Evolutionary conservation across 805 yeast genomes (phyloP).

Genomic region (Sungouiozyma ichnusensis): DNA sequence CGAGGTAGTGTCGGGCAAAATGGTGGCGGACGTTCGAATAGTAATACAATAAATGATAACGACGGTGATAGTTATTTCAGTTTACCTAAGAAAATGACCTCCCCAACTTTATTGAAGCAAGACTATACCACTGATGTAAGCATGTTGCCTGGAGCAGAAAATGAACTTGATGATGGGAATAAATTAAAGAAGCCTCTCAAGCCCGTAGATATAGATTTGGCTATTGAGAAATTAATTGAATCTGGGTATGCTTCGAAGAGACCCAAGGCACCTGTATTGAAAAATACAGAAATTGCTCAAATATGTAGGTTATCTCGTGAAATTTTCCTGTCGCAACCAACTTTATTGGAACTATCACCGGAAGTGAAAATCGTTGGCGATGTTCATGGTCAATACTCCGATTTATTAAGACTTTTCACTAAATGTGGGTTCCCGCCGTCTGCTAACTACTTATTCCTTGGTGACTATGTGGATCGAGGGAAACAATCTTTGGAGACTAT

Average conservation of each 20-base stretch:
- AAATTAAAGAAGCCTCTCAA: conserved; percentile 13
- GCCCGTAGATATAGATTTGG: conserved; percentile 61
- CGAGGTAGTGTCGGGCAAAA: neutral
- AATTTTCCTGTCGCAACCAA: conserved; percentile 79
- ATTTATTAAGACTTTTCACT: conserved; percentile 78
- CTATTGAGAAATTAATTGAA: conserved; percentile 80
- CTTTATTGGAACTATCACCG: conserved; percentile 69
- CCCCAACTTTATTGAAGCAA: neutral
- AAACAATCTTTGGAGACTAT: conserved; percentile 92
- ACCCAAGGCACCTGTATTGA: conserved; percentile 77
- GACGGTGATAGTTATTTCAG: neutral
- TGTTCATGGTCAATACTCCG: conserved; percentile 93
- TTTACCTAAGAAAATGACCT: neutral
- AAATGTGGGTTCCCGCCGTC: conserved; percentile 96
- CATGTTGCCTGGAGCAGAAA: neutral
- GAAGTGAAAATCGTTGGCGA: conserved; percentile 83
- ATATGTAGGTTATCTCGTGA: conserved; percentile 84
- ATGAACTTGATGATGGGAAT: neutral
- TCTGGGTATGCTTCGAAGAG: conserved; percentile 93
- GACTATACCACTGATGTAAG: neutral
- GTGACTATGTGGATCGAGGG: conserved; percentile 96
- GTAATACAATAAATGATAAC: neutral
- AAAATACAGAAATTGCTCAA: conserved; percentile 73
- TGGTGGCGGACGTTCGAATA: neutral
- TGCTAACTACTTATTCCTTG: conserved; percentile 81